Percentiles rank a stretch among this genome's conserved stretches.
These are phyloP conservation scores for Lodderomyces metapsilosis DNA, from an alignment of 1,139 yeast species.

Conservation along the genomic window DNA sequence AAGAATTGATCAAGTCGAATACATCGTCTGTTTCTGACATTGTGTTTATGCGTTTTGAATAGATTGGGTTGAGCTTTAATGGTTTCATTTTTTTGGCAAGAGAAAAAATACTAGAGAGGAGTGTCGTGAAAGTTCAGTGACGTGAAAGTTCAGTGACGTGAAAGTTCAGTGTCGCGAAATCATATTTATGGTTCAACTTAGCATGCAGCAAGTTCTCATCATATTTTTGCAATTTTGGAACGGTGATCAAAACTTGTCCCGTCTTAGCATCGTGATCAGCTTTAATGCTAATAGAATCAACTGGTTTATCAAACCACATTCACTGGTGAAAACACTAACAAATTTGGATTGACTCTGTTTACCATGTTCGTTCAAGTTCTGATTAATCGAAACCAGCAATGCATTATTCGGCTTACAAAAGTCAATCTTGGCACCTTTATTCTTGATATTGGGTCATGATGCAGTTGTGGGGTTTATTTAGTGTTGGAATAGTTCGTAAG, in stretches of 20 bases:
- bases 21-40: conserved; percentile 60
- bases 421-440: conserved; percentile 15
- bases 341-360: conserved; percentile 14
- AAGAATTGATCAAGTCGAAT: conserved; percentile 81
- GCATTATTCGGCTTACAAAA: conserved; percentile 14
- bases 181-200: background rate
- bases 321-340: conserved; percentile 13
- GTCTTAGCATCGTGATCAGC: conserved; percentile 13
- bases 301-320: conserved; percentile 15
- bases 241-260: conserved; percentile 12
- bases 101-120: too few relatives aligned
- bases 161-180: too few relatives aligned
- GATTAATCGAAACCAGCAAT: conserved; percentile 11
- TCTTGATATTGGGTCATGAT: conserved; percentile 13
- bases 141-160: too few relatives aligned
- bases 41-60: background rate
- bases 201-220: conserved; percentile 16
- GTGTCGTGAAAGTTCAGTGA: too few relatives aligned
- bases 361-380: conserved; percentile 11
- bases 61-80: background rate
- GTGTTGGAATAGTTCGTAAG: conserved; percentile 9
- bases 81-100: background rate
- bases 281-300: conserved; percentile 12
- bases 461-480: conserved; percentile 17
- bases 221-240: conserved; percentile 16